These are phyloP conservation scores for Trypanosoma caninum DNA, from an alignment of 208 protist species.

Conservation along the genomic window DNA sequence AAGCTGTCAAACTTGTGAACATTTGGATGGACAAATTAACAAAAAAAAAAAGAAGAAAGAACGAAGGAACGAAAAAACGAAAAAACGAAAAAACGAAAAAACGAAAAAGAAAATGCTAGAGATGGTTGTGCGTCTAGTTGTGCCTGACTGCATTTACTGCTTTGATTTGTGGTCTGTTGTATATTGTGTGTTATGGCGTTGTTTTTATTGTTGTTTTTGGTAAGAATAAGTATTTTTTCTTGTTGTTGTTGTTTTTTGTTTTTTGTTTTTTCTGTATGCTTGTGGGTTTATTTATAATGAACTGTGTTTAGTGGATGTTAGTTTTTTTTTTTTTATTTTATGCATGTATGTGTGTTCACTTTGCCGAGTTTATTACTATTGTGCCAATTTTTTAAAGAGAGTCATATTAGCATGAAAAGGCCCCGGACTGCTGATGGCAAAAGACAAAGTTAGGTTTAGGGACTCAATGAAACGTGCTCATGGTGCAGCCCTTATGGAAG, in stretches of 20 bases:
- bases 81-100: not conserved
- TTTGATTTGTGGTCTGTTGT: too few relatives aligned
- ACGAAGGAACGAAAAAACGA: not conserved
- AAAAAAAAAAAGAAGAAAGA: constrained; percentile 1
- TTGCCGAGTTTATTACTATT: too few relatives aligned
- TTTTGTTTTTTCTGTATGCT: not conserved
- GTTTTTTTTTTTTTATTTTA: not conserved
- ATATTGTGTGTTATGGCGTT: too few relatives aligned
- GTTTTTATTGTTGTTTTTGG: too few relatives aligned
- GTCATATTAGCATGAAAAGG: not conserved
- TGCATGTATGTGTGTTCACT: too few relatives aligned
- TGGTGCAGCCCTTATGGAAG: constrained; percentile 40
- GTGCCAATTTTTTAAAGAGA: too few relatives aligned
- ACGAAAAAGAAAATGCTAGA: not conserved
- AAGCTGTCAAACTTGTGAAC: not conserved
- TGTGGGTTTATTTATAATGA: too few relatives aligned
- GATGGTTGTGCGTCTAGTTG: too few relatives aligned
- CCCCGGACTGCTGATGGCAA: constrained; percentile 41
- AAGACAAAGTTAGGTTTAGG: constrained; percentile 60
- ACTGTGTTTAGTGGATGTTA: too few relatives aligned
- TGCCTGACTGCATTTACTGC: too few relatives aligned
- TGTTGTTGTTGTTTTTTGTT: too few relatives aligned
- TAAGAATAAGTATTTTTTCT: too few relatives aligned
- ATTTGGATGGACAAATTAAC: not conserved
- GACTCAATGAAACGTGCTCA: constrained; percentile 46